Base-by-base conservation (phyloP, 2,329 filamentous ascomycete species). In the Penicillium hesseltinei region DNA sequence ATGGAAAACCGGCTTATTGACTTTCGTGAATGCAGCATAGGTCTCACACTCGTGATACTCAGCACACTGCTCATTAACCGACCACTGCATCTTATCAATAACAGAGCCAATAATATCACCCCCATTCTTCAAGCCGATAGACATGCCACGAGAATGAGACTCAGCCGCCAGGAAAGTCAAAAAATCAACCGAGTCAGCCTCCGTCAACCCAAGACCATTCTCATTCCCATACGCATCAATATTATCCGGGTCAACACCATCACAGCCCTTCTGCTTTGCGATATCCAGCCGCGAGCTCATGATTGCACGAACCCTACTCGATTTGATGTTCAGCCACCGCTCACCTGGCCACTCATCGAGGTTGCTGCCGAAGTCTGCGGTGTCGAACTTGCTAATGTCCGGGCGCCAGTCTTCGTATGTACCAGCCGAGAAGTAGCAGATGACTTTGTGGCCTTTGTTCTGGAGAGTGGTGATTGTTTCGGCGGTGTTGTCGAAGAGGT, bases 371-470 rank as follows among this genome's bases (percentile, higher is more conserved):
- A 85, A 69, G 63, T 90, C 88, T 0, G 73, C 70, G 0, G 77
- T 61, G 10, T 75, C 68, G 66, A 90, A 90, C 8, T 82, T 66
- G 35, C 67, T 69, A 17, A 79, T 78, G 67, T 91, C 88, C 0
- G 80, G 73, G 2, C 88, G 80, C 76, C 81, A 84, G 53, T 84
- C 70, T 71, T 91, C 88, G 65, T 82, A 89, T 7, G 84, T 87
- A 1, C 88, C 88, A 0, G 86, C 87, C 49, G 84, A 88, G 75
- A 91, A 91, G 74, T 91, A 91, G 77, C 88, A 91, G 57, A 91
- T 86, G 50, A 90, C 83, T 58, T 82, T 85, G 66, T 82, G 83
- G 11, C 81, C 82, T 23, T 78, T 67, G 5, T 62, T 60, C 43
- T 86, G 80, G 15, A 87, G 74, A 7, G 71, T 68, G 6, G 71